Percentiles rank a stretch among this genome's conserved stretches.
These are phyloP conservation scores for Rhizoctonia solani DNA, from an alignment of 1,284 basidiomycete species.

Conservation along the genomic window DNA sequence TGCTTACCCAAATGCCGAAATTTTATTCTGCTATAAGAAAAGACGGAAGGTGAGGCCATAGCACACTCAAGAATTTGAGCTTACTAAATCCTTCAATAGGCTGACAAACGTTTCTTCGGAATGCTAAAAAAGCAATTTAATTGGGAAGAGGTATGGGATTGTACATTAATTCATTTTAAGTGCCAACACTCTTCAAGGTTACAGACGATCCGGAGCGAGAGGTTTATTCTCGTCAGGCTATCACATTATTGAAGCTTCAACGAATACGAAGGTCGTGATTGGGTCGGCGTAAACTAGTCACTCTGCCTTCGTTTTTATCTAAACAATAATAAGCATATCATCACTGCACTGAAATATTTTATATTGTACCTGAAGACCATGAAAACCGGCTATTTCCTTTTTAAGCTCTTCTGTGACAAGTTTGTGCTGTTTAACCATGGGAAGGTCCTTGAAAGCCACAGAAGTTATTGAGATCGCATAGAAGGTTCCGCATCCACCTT, in stretches of 20 bases:
- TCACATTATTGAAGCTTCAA: constrained; percentile 57
- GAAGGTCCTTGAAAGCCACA: constrained; percentile 80
- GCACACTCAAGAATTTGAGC: not conserved
- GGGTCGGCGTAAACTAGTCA: not conserved
- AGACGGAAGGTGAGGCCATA: constrained; percentile 71
- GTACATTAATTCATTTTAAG: not conserved
- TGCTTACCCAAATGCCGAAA: constrained; percentile 57
- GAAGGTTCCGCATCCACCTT: constrained; percentile 95
- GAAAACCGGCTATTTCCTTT: constrained; percentile 88
- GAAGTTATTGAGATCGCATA: constrained; percentile 92
- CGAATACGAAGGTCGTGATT: constrained; percentile 21
- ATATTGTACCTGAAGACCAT: constrained; percentile 82
- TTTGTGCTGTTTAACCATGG: constrained; percentile 92
- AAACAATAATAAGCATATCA: not conserved
- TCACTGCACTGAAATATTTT: not conserved
- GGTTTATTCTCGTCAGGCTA: constrained; percentile 59
- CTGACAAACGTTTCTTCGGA: constrained; percentile 87
- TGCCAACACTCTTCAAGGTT: constrained; percentile 48
- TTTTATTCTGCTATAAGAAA: constrained; percentile 93
- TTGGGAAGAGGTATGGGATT: constrained; percentile 64
- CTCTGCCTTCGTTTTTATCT: constrained; percentile 32
- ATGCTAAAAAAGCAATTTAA: constrained; percentile 80
- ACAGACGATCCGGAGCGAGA: constrained; percentile 56
- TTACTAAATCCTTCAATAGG: constrained; percentile 53
- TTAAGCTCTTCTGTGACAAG: constrained; percentile 88